Base-by-base conservation (phyloP, 768 basidiomycete species). In the Tylopilus subfusipes region DNA sequence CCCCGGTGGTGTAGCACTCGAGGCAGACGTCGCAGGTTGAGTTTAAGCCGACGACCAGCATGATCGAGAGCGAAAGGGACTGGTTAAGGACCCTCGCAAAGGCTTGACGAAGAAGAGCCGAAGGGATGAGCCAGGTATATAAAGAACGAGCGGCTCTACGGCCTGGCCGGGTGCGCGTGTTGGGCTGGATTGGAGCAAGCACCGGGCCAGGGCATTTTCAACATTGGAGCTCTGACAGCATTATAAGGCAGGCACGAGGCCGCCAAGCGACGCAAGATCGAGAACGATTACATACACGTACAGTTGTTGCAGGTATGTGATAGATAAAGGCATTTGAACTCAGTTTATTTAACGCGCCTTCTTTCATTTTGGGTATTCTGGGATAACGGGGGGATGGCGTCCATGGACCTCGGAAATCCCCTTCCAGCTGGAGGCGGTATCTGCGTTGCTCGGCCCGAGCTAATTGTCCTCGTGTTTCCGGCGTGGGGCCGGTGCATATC, bases 11-110 rank as follows among this genome's bases (percentile, higher is more conserved):
- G 66, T 85, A 89, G 30, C 72, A 69, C 60, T 90, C 87, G 60
- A 85, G 76, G 72, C 88, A 90, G 63, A 90, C 79, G 72, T 90
- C 88, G 78, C 88, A 90, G 46, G 76, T 74, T 63, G 88, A 88
- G 63, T 78, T 78, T 56, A 80, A 65, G 62, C 81, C 80, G 67
- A 87, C 67, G 68, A 78, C 80, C 63, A 90, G 79, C 89, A 90
- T 89, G 72, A 70, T 72, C 43, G 50, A 58, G 52, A 47, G 49
- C 33, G 50, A 58, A 42, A 61, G 66, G 70, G 70, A 72, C 69
- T 70, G 67, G 63, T 55, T 57, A 70, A 70, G 68, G 70, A 70
- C 69, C 70, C 69, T 54, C 47, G 53, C 56, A 48, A 47, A 53
- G 48, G 49, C 4, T 31, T 46, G 29, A 42, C 8, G 50, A 58